Evolutionary conservation across 2,329 filamentous ascomycete species (phyloP), one percentile per base, ranked within the genome.

Genomic region (Aspergillus pseudonomiae): DNA sequence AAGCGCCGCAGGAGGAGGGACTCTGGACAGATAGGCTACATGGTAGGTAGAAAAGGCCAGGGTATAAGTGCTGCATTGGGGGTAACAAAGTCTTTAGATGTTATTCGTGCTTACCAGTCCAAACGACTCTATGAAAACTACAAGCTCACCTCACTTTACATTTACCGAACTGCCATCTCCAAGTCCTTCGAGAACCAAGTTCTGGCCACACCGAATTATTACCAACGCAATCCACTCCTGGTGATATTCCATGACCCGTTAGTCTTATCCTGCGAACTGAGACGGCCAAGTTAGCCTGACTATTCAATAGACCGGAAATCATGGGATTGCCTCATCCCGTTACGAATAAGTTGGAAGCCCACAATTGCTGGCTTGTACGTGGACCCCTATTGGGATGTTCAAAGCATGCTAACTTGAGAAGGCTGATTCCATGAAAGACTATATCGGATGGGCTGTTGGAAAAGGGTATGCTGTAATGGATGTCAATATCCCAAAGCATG

Each of bases 181-280:
- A 90, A 88, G 68, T 90, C 90, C 0, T 97, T 94, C 71, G 89
- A 94, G 71, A 91, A 96, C 68, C 93, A 97, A 76, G 90, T 97
- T 2, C 80, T 97, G 39, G 90, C 92, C 10, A 96, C 86, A 45
- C 87, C 89, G 1, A 86, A 89, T 52, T 88, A 95, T 59, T 83
- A 88, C 62, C 80, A 85, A 41, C 84, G 86, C 21, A 86, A 85
- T 61, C 92, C 88, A 59, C 83, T 98, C 4, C 75, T 99, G 14
- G 82, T 99, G 12, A 90, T 98, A 55, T 90, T 99, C 61, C 95
- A 99, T 76, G 94, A 97, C 73, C 92, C 94, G 84, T 93, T 79
- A 83, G 90, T 83, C 11, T 3, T 26, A 36, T 32, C 16, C 21
- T 26, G 52, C 19, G 12, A 41, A 28, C 30, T 11, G 10, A 26